Base-by-base conservation (phyloP, 257 asterid genomes). In the Scutellaria galericulata region DNA sequence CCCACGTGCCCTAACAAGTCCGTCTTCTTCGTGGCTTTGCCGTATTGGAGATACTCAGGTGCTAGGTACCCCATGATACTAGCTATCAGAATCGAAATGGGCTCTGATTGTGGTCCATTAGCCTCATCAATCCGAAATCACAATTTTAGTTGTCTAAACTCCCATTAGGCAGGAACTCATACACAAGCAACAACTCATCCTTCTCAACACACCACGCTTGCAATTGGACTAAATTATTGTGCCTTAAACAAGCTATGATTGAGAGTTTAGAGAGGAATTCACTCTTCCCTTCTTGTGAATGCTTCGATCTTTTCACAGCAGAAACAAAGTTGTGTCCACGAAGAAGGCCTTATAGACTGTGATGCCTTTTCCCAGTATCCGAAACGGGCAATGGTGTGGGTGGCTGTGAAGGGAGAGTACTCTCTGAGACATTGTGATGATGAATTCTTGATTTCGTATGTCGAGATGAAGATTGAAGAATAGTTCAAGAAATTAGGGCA, bases 11-110 rank as follows among this genome's bases (percentile, higher is more conserved):
- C 90, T 54, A 88, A 95, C 35, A 92, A 91, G 22, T 95, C 99
- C 1, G 98, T 90, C 53, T 87, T 92, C 78, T 92, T 98, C 0
- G 98, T 92, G 6, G 99, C 97, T 46, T 80, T 92, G 5, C 99
- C 98, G 12, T 86, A 95, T 54, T 95, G 98, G 6, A 92, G 95
- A 54, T 91, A 95, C 75, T 95, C 99, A 0, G 99, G 99, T 7
- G 99, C 99, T 2, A 95, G 81, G 68, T 95, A 92, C n/a, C 99
- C 99, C 98, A 95, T 88, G 0, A 98, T 95, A 8, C 98, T 98
- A 2, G 99, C 99, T 2, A 96, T 91, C 13, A 94, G 93, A 27
- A 97, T 94, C 3, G 99, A 92, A 5, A 88, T 90, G 99, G 99
- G 47, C 97, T 90, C 74, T 90, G 87, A 48, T 86, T 96, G 48